phyloP scores from a whole-genome alignment of 352 stramenopile species.

The Phytophthora tentaculata region DNA sequence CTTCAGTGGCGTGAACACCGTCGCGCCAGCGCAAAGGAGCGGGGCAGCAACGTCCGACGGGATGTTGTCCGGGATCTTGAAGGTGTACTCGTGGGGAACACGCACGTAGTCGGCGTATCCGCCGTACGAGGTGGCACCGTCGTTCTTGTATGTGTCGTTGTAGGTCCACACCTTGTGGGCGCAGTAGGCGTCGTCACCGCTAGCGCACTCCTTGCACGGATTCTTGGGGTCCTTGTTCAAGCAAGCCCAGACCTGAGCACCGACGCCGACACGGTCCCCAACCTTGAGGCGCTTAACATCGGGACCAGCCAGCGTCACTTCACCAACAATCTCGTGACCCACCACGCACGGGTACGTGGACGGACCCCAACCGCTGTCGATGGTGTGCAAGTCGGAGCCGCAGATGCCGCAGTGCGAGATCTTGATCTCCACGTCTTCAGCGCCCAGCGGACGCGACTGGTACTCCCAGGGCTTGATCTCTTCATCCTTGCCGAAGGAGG shows the following conservation, averaged over 20 bases:
- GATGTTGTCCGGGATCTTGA: conserved; percentile 41
- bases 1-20: conserved; percentile 41
- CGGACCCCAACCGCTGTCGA: conserved; percentile 21
- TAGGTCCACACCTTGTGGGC: conserved; percentile 54
- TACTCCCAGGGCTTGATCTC: conserved; percentile 45
- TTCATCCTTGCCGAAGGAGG: conserved; percentile 37
- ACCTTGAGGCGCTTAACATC: conserved; percentile 26
- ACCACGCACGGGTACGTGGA: conserved; percentile 46
- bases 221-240: conserved; percentile 55
- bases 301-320: conserved; percentile 19
- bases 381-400: neutral
- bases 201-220: conserved; percentile 65
- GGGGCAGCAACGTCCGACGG: conserved; percentile 20
- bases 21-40: conserved; percentile 19
- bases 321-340: conserved; percentile 49
- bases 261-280: conserved; percentile 24
- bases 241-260: conserved; percentile 51
- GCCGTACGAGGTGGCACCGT: conserved; percentile 46
- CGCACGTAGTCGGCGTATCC: conserved; percentile 80
- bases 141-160: conserved; percentile 41
- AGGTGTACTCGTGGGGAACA: conserved; percentile 59
- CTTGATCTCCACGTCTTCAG: conserved; percentile 4
- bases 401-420: conserved; percentile 5
- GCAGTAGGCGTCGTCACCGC: conserved; percentile 70
- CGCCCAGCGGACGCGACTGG: conserved; percentile 16